Conservation (phyloP, 768 basidiomycete genomes). For the Kwoniella botswanensis region DNA sequence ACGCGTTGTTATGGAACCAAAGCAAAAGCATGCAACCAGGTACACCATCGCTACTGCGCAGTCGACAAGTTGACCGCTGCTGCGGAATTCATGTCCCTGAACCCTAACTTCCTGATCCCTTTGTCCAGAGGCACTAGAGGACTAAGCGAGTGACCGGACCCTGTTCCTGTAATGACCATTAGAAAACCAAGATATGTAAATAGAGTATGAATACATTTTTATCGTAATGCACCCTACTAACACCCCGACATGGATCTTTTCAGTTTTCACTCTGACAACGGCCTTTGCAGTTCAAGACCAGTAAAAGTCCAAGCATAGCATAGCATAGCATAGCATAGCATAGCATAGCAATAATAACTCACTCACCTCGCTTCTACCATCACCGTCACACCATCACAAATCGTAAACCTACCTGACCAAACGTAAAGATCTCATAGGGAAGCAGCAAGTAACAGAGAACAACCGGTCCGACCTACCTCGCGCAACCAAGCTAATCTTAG, state of each 20-base stretch:
- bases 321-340: conserved; percentile 10
- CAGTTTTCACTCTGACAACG: not conserved
- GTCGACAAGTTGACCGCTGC: not conserved
- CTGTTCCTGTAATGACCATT: not conserved
- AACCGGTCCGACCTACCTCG: no score
- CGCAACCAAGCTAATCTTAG: no score
- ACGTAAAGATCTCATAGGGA: no score
- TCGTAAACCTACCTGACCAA: no score
- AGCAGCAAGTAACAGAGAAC: no score
- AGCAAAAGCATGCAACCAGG: not conserved
- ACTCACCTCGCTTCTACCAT: not conserved
- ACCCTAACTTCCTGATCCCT: not conserved
- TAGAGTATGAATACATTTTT: not conserved
- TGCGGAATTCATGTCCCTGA: not conserved
- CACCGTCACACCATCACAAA: not conserved
- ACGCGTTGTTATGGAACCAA: not conserved
- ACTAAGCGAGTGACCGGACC: not conserved
- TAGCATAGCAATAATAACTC: not conserved
- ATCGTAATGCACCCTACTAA: not conserved
- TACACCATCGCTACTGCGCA: not conserved
- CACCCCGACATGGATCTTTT: not conserved
- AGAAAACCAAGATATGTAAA: not conserved
- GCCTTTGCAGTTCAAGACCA: not conserved
- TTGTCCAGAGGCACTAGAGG: not conserved
- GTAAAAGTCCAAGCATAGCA: not conserved